Conservation (phyloP, 1,284 basidiomycete species). For the Moesziomyces antarcticus region DNA sequence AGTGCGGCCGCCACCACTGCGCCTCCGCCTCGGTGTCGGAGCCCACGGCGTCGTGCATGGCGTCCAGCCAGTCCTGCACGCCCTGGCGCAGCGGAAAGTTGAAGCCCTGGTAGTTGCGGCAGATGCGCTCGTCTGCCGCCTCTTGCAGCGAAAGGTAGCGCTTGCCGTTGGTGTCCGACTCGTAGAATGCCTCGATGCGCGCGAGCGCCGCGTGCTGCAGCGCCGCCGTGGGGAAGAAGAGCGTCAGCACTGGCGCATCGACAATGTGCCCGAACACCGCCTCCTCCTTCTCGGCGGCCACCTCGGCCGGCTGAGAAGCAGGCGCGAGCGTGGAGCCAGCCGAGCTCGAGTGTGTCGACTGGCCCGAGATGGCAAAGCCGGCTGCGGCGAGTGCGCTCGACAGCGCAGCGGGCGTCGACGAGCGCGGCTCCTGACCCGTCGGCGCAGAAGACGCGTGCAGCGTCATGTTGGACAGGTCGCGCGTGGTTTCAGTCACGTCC, state of each 20-base stretch:
- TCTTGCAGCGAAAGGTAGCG: conserved; percentile 47
- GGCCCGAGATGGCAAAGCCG: conserved; percentile 17
- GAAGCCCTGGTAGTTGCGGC: conserved; percentile 63
- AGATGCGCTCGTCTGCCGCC: conserved; percentile 47
- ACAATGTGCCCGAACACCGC: conserved; percentile 42
- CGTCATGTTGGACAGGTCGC: conserved; percentile 15
- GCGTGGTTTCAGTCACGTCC: background rate
- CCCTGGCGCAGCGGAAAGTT: conserved; percentile 54
- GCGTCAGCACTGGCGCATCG: conserved; percentile 51
- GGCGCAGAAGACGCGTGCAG: conserved; percentile 3
- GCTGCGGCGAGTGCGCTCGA: conserved; percentile 22
- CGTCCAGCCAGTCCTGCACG: conserved; percentile 55
- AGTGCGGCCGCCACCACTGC: conserved; percentile 49
- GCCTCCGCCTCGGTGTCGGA: conserved; percentile 3
- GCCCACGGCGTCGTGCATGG: conserved; percentile 39
- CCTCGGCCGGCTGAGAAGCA: conserved; percentile 1
- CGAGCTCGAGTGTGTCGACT: conserved; percentile 1
- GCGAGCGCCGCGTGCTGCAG: conserved; percentile 59
- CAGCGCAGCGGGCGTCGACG: conserved; percentile 11
- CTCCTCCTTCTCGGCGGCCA: conserved; percentile 13
- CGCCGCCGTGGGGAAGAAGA: conserved; percentile 51
- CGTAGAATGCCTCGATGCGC: conserved; percentile 63
- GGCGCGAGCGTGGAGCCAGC: conserved; percentile 10
- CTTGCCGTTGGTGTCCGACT: conserved; percentile 39
- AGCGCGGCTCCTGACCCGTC: conserved; percentile 1